Base-by-base conservation (phyloP, 2,329 filamentous ascomycete genomes). In the Thermoascus crustaceus region DNA sequence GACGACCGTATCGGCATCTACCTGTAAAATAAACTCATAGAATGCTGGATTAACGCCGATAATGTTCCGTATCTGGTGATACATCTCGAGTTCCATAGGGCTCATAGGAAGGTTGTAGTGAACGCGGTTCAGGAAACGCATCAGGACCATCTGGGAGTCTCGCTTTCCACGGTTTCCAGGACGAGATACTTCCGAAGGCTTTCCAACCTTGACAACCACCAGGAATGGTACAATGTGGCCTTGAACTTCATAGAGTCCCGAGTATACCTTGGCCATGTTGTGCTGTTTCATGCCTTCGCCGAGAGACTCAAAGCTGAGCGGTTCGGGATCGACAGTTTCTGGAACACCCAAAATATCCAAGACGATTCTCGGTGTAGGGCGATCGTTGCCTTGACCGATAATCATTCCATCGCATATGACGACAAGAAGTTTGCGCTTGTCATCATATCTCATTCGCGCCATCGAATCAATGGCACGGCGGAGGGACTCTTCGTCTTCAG, bases 241-340 rank as follows among this genome's bases (percentile, higher is more conserved):
- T 56, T 95, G 85, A 5, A 95, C 88, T 64, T 98, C 91, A 60
- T 98, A 98, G 4, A 98, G 72, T 54, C 91, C 91, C 13, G 91
- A 95, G 66, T 98, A 98, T 46, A 95, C 79, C 65, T 98, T 98
- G 62, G 85, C 91, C 89, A 96, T 96, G 63, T 98, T 98, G 71
- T 96, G 91, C 62, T 96, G 91, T 67, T 94, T 94, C 66, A 83
- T 77, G 57, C 91, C 91, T 64, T 96, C 89, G 40, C 91, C 91
- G 22, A 98, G 75, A 55, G 86, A 89, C 59, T 98, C 89, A 51
- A 98, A 98, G 71, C 87, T 95, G 39, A 98, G 72, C 2, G 91
- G 86, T 58, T 96, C 89, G 0, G 93, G 91, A 54, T 98, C 89
- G 10, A 95, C 84, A 2, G 82, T 85, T 49, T 95, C 88, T 2